Base-by-base conservation (phyloP, 176 grass and related monocot species). In the Carex parvula region DNA sequence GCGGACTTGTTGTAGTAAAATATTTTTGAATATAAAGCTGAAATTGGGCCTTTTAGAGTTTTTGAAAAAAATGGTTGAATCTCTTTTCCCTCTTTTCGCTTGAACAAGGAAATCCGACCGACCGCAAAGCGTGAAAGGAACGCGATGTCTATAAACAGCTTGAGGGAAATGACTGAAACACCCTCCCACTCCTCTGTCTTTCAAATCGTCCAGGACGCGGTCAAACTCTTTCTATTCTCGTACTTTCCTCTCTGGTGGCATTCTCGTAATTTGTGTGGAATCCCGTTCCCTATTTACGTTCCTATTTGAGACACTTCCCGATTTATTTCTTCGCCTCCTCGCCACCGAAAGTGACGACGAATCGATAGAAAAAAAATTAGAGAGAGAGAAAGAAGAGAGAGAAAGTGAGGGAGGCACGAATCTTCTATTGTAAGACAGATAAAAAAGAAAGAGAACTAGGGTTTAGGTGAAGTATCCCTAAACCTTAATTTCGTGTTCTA, bases 271-370 rank as follows among this genome's bases (percentile, higher is more conserved):
- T 83, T 11, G 3, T 30, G 18, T 2, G 7, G 46, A 68, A 83
- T 66, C 81, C 13, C 41, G 20, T 4, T 14, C 24, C 62, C 24
- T 83, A 26, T 81, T 81, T 81, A 56, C 75, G 42, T 52, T 82
- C 32, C 80, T 39, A 64, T 82, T 81, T 64, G 26, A 81, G 79
- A 24, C 39, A 29, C 37, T 67, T 54, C 61, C 35, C 80, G 60
- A 83, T 69, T 83, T 83, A 54, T 83, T 83, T 83, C 33, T 63
- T 54, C 64, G 39, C 58, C 9, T 81, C 81, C 62, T 83, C 61
- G 62, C 81, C 81, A 83, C 81, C 81, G 81, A 83, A 83, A 83
- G 81, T 83, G 81, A 83, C 81, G 81, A 83, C 81, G 81, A 83
- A 81, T 81, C 56, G 55, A 60, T 33, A 60, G 58, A 29, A 13